Base-by-base conservation (phyloP, 306 rosid species). In the Parietaria judaica region DNA sequence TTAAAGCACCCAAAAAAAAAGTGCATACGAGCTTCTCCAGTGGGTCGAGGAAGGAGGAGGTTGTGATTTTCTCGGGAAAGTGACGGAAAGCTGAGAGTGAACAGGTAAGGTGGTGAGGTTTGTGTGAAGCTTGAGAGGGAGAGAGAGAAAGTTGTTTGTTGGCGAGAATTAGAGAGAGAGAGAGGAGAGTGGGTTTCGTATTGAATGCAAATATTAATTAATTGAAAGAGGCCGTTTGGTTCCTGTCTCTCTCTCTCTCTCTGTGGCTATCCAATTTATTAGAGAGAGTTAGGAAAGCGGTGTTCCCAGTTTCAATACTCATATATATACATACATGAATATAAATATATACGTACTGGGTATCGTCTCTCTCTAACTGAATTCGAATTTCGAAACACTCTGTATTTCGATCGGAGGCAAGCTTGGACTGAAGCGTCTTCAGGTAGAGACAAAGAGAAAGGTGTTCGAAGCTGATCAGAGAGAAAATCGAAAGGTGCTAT, bases 151-250 rank as follows among this genome's bases (percentile, higher is more conserved):
- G 36, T 56, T 56, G 7, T 56, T 73, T 58, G 73, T 78, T 41
- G 67, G 59, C 53, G 73, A 55, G 31, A 69, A 70, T 73, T 78
- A 58, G 31, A 54, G 45, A 45, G 43, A 14, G 60, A 51, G 34
- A 36, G 66, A 34, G 16, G 41, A 61, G 56, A 23, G 70, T 66
- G 66, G 51, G 72, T 70, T 71, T 60, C 36, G 39, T 10, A 67
- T 67, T 60, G 66, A 53, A 67, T 74, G 73, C 66, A 23, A 71
- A 63, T 56, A 62, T 60, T 62, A 58, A 70, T 70, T 67, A 56
- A 39, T 43, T 50, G 70, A 47, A 69, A 56, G 64, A 66, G 64
- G 64, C 72, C 45, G 43, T 69, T 65, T 70, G 69, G 54, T 59
- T 60, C 72, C 54, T 61, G 43, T 11, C 66, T 61, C 14, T 6